Base-by-base conservation (phyloP, 805 yeast species). In the Kuraishia ogatae region DNA sequence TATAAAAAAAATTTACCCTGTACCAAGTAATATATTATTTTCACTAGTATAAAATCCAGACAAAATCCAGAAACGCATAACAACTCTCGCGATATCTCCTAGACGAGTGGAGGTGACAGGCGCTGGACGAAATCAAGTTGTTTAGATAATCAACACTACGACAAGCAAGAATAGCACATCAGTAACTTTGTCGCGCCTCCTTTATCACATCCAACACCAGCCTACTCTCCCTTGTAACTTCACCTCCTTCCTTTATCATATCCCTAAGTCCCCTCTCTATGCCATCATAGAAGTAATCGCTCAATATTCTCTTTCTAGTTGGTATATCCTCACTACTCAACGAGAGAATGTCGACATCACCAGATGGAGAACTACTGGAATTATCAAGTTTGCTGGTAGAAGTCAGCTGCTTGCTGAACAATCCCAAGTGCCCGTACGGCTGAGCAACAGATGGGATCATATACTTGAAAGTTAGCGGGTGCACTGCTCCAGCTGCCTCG, bases 241-340 rank as follows among this genome's bases (percentile, higher is more conserved):
- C 89, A 1, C 92, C 92, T 13, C 90, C 96, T 59, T 87, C 94
- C 61, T 81, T 82, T 10, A 82, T 67, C 35, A 81, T 62, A 47
- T 72, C 72, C 1, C 69, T 71, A 22, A 85, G 71, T 43, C 88
- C 85, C 51, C 71, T 75, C 21, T 62, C 55, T 52, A 88, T 71
- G 11, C 80, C 80, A 1, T 67, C 66, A 50, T 70, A 62, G 62
- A 83, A 86, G 24, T 80, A 74, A 55, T 83, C 87, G 48, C 70
- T 64, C 55, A 87, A 67, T 0, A 84, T 71, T 53, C 75, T 75
- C 29, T 79, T 64, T 62, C 94, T 72, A 1, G 85, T 81, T 2
- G 71, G 70, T 39, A 72, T 66, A 65, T 87, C 93, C 59, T 87
- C 92, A 20, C 88, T 79, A 1, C 82, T 70, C 10, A 79, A 62